Base-by-base conservation (phyloP, 805 yeast genomes). In the Starmerella floricola region DNA sequence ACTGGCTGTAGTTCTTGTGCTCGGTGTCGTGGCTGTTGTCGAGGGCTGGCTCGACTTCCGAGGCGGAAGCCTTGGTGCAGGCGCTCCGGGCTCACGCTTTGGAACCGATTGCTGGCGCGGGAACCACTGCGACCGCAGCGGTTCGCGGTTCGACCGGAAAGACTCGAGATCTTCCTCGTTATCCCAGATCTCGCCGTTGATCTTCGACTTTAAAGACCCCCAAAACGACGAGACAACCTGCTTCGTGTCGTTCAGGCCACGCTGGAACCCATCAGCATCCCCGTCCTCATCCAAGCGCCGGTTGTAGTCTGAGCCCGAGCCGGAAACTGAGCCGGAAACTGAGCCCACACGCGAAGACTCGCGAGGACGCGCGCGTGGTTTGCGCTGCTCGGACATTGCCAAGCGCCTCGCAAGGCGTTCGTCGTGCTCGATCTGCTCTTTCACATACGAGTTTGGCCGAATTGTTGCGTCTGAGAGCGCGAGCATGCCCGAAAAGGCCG, bases 401-500 rank as follows among this genome's bases (percentile, higher is more conserved):
- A 88, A 67, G 54, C 72, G 68, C 48, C 91, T 74, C 1, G 97
- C 97, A 51, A 86, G 67, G 17, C 73, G 64, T 61, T 85, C 97
- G 61, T 91, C 97, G 46, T 76, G 78, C 43, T 66, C 69, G 40
- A 73, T 49, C 57, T 76, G 80, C n/a, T 62, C 52, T 23, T 52
- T 55, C 39, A 59, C 59, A 34, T 60, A 58, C 15, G 66, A 63
- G 16, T 59, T 47, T 3, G 58, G 57, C 4, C 67, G 66, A 27
- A 54, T 48, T 6, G 54, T 48, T 12, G 36, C 46, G 45, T 87
- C 95, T 15, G 83, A 77, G 41, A 84, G 63, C 52, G 73, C 84
- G 46, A 88, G 66, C 54, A 87, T 65, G 0, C 95, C 96, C 59
- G 79, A 81, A 66, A 88, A 88, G 1, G 95, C 94, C 1, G 82